phyloP scores from a whole-genome alignment of 2,329 filamentous ascomycete genomes.

The Cadophora gregata region DNA sequence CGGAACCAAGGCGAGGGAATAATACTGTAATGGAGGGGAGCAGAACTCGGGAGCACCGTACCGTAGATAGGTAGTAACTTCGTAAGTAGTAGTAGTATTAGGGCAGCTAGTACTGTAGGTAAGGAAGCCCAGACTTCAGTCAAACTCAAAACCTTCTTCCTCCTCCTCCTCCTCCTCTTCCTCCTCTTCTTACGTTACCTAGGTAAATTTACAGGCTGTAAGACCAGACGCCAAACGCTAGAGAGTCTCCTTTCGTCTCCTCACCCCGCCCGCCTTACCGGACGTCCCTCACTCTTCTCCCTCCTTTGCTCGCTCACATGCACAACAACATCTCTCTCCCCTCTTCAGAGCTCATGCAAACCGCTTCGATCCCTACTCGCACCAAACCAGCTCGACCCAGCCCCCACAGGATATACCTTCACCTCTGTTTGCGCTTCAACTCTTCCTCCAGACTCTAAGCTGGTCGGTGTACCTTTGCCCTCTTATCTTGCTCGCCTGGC shows the following conservation, averaged over 20 bases:
- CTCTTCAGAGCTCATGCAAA: not conserved
- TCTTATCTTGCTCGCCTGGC: not conserved
- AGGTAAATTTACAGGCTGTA: not conserved
- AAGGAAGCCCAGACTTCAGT: not conserved
- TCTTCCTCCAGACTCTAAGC: not conserved
- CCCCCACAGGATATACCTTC: constrained; percentile 9
- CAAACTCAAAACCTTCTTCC: constrained; percentile 5
- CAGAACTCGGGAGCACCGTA: not conserved
- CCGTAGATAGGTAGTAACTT: too few relatives aligned
- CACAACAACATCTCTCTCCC: not conserved
- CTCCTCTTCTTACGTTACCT: not conserved
- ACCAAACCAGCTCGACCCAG: not conserved
- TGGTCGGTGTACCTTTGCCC: constrained; percentile 1
- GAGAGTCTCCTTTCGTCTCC: not conserved
- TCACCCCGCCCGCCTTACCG: not conserved
- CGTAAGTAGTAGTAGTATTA: too few relatives aligned
- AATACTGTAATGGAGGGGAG: not conserved
- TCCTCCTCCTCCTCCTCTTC: not conserved
- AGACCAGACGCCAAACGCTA: too few relatives aligned
- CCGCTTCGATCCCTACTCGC: not conserved
- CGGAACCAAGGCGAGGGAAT: not conserved
- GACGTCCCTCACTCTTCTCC: not conserved
- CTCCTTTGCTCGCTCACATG: not conserved
- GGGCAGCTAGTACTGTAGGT: not conserved
- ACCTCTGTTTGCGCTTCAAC: constrained; percentile 7